Evolutionary conservation across 495 filamentous ascomycete genomes (phyloP), one percentile per base, ranked within the genome.

Genomic region (Bombardia bombarda): DNA sequence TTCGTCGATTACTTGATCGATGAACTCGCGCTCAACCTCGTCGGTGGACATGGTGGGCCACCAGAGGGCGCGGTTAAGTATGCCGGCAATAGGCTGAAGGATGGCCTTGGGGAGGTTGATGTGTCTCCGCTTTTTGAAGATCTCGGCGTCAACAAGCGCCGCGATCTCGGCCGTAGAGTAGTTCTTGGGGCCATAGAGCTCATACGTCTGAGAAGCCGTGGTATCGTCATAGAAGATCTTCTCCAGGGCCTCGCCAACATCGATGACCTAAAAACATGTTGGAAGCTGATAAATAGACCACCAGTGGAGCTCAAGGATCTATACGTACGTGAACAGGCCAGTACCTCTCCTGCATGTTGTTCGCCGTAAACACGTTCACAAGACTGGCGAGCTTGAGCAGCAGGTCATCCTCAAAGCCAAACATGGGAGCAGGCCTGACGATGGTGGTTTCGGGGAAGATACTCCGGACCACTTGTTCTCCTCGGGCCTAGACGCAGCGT

Each of bases 401-500:
- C 28, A 99, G 80, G 49, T 80, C 80, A 65, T 99, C 92, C 61
- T 99, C 92, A 62, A 84, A 90, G 31, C 92, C 92, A 61, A 89
- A 99, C 67, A 95, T 77, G 12, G 92, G 92, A 8, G 90, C 84
- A 30, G 92, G 92, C 37, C 92, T 81, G 52, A 99, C 92, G 56
- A 99, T 93, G 38, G 93, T 99, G 16, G 92, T 95, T 66, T 99
- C 92, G 10, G 92, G 93, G 72, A 90, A 99, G 63, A 99, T 95
- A 45, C 74, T 77, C 45, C 90, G 83, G 31, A 77, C 90, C 16
- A 90, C 78, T 56, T 83, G 72, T 68, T 99, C 92, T 49, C 83
- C 87, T 57, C 73, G 78, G 32, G 69, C 88, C 83, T 87, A 39
- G 24, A 41, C 18, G n/a, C 22, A 14, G n/a, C 9, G 40, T 57